Evolutionary conservation across 768 basidiomycete species (phyloP).

Genomic region (Symmetrospora coprosmae): DNA sequence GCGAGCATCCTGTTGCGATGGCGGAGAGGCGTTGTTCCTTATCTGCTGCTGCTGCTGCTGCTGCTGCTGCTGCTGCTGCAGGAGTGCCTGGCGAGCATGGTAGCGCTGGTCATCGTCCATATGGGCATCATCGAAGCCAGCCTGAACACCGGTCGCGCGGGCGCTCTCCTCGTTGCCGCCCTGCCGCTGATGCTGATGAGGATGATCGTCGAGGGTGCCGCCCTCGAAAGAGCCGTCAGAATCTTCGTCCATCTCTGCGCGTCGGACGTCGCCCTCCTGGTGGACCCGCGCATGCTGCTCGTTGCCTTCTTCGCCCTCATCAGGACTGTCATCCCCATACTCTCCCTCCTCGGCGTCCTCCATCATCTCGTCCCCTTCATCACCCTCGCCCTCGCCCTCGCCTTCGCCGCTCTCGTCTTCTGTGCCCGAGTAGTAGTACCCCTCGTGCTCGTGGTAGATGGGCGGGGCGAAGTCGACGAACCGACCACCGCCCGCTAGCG

Average conservation of each 20-base stretch:
- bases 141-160: background rate
- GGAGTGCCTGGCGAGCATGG: background rate
- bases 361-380: conserved; percentile 22
- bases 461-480: conserved; percentile 59
- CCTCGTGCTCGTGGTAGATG: conserved; percentile 41
- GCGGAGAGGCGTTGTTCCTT: too few relatives aligned
- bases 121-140: conserved; percentile 47
- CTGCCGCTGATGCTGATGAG: background rate
- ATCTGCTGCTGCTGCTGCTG: background rate
- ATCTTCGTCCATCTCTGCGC: too few relatives aligned
- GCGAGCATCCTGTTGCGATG: too few relatives aligned
- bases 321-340: conserved; percentile 18
- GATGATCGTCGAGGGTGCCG: background rate
- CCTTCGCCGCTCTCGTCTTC: conserved; percentile 43
- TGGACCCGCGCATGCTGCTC: too few relatives aligned
- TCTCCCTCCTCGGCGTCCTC: conserved; percentile 27
- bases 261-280: too few relatives aligned
- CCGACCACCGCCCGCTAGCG: conserved; percentile 33
- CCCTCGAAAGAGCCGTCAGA: conserved; percentile 15
- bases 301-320: conserved; percentile 23
- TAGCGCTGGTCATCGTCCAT: conserved; percentile 49
- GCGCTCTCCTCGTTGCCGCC: background rate
- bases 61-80: background rate
- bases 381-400: conserved; percentile 23
- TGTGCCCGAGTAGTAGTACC: conserved; percentile 48